These are phyloP conservation scores for Neoboletus subvelutipes DNA, from an alignment of 768 basidiomycete species.

Conservation along the genomic window DNA sequence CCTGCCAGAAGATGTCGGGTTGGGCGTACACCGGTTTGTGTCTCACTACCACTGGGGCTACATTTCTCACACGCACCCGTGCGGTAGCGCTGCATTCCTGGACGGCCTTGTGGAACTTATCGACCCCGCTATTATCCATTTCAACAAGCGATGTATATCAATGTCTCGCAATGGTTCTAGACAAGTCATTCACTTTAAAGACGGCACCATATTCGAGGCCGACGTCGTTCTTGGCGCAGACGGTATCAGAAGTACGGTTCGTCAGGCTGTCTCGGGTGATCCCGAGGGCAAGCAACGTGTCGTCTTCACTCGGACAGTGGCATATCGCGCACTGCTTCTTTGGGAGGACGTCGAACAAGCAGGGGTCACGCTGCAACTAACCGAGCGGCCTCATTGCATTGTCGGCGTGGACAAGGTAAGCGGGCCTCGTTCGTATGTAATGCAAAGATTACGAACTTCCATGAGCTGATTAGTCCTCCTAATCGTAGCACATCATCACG, in stretches of 20 bases:
- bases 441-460: background rate
- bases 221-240: conserved; percentile 49
- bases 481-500: conserved; percentile 48
- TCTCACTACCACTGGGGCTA: background rate
- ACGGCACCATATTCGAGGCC: conserved; percentile 45
- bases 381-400: conserved; percentile 40
- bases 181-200: conserved; percentile 44
- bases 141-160: conserved; percentile 49
- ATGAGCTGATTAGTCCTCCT: background rate
- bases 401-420: conserved; percentile 46
- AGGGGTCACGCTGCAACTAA: conserved; percentile 43
- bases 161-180: conserved; percentile 30
- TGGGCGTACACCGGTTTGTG: conserved; percentile 47
- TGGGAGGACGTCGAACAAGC: conserved; percentile 38
- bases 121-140: conserved; percentile 43
- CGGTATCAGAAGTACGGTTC: conserved; percentile 37
- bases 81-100: conserved; percentile 47
- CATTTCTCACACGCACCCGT: background rate
- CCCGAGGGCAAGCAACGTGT: conserved; percentile 25
- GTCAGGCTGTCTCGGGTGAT: conserved; percentile 37
- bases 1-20: conserved; percentile 35
- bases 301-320: conserved; percentile 46
- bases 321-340: conserved; percentile 50
- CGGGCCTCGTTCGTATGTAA: background rate
- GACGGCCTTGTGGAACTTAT: conserved; percentile 46